These are phyloP conservation scores for Dryadomyces sulphureus DNA, from an alignment of 2,329 filamentous ascomycete species.

Conservation along the genomic window DNA sequence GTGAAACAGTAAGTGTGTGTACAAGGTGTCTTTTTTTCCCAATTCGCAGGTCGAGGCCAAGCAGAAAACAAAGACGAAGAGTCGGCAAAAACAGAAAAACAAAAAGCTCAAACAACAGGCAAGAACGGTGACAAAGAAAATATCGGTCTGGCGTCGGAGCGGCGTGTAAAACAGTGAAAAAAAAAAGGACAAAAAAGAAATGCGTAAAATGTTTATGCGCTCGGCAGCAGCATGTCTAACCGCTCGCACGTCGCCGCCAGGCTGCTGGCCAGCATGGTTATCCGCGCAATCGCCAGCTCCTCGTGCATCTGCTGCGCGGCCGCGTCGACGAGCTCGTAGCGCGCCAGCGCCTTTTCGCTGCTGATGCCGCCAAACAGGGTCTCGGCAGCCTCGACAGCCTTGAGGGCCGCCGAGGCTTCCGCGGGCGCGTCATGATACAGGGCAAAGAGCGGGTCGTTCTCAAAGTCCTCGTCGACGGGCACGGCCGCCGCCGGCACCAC, in stretches of 20 bases:
- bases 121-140: not conserved
- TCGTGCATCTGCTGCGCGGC: conserved; percentile 30
- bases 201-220: conserved; percentile 7
- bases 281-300: conserved; percentile 29
- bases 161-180: not conserved
- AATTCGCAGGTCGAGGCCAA: too few relatives aligned
- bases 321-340: conserved; percentile 49
- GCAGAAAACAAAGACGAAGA: not conserved
- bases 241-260: conserved; percentile 21
- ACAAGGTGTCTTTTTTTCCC: not conserved
- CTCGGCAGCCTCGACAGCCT: conserved; percentile 23
- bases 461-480: conserved; percentile 41
- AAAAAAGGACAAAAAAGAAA: not conserved
- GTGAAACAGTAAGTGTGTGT: not conserved
- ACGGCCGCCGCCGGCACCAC: conserved; percentile 16
- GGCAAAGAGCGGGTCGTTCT: conserved; percentile 46
- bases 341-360: conserved; percentile 47
- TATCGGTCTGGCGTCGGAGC: not conserved
- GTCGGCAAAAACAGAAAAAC: not conserved
- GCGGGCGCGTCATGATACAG: conserved; percentile 35
- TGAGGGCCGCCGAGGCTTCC: conserved; percentile 16
- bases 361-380: conserved; percentile 39
- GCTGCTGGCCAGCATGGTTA: conserved; percentile 31
- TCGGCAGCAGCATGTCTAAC: conserved; percentile 21
- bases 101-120: conserved; percentile 1